Evolutionary conservation across 768 basidiomycete genomes (phyloP).

Genomic region (Nevesoporus exiguus): DNA sequence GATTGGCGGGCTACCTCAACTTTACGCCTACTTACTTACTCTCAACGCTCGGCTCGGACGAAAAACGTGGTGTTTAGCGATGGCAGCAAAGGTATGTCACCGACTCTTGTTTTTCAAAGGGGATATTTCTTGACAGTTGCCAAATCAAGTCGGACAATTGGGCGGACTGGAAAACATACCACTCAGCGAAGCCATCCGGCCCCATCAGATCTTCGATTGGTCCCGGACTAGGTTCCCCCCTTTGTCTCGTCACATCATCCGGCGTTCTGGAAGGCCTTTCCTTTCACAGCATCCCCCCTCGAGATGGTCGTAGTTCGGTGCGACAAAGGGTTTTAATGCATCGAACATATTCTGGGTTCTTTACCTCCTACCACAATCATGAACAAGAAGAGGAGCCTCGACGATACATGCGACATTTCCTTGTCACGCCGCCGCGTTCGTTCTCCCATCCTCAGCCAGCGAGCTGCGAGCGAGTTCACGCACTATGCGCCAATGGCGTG

Average conservation of each 20-base stretch:
- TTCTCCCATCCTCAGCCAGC: conserved; percentile 7
- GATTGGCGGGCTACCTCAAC: too few relatives aligned
- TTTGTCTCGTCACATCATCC: conserved; percentile 21
- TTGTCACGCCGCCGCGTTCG: conserved; percentile 20
- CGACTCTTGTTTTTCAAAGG: conserved; percentile 9
- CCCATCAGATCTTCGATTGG: conserved; percentile 11
- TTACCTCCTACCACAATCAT: conserved; percentile 23
- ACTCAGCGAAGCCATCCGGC: conserved; percentile 16
- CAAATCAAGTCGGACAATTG: conserved; percentile 23
- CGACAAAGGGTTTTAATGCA: conserved; percentile 23
- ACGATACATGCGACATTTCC: conserved; percentile 30
- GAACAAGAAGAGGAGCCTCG: conserved; percentile 28
- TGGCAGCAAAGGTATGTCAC: neutral
- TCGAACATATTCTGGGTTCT: neutral
- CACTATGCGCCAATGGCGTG: conserved; percentile 3
- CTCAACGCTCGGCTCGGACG: conserved; percentile 2
- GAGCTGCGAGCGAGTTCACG: conserved; percentile 9
- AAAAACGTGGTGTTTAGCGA: conserved; percentile 5
- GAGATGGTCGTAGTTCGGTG: neutral
- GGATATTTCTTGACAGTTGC: neutral
- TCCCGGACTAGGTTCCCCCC: conserved; percentile 2
- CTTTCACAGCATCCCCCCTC: conserved; percentile 17
- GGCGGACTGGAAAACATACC: conserved; percentile 21
- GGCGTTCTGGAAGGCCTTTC: conserved; percentile 10
- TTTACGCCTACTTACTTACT: too few relatives aligned